Base-by-base conservation (phyloP, 345 rosid genomes). In the Odontarrhena argentea region DNA sequence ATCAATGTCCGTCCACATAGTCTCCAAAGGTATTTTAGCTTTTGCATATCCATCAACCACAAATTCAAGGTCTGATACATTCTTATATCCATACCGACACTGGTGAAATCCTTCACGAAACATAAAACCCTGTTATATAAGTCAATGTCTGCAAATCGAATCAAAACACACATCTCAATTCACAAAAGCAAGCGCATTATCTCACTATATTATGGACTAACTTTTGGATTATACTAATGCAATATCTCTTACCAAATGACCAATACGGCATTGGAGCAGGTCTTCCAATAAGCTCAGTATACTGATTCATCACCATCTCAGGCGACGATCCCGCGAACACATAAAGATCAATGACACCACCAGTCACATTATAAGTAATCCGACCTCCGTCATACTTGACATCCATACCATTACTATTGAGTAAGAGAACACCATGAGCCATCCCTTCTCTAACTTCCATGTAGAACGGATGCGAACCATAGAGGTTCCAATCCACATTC, bases 251-350 rank as follows among this genome's bases (percentile, higher is more conserved):
- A 86, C 94, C 91, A 25, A 87, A 82, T 18, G 96, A 85, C 96
- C 96, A 87, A 54, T 87, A 85, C 13, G 96, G 93, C 93, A 87
- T 85, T 7, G 93, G 81, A 1, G 96, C 81, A 51, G 91, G 87
- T 45, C 85, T 76, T 41, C 96, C 91, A 0, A 87, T 82, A 22
- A 89, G 73, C 74, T 69, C 76, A 0, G 96, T 89, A 56, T 84
- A 89, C 74, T 89, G 96, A 77, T 83, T 61, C 38, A 85, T 65
- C 25, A 89, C 93, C 32, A 24, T 10, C 13, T 79, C 79, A 0
- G 96, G 93, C 13, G 84, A 60, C 0, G 87, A 82, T 24, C 90
- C 91, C 0, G 58, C 77, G 25, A 89, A 89, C 22, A 86, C 45
- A 51, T 83, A 86, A 55, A 89, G 74, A 68, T 86, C 90, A n/a